phyloP scores from a whole-genome alignment of 768 basidiomycete genomes.

The Rubroboletus pulcherrimus region DNA sequence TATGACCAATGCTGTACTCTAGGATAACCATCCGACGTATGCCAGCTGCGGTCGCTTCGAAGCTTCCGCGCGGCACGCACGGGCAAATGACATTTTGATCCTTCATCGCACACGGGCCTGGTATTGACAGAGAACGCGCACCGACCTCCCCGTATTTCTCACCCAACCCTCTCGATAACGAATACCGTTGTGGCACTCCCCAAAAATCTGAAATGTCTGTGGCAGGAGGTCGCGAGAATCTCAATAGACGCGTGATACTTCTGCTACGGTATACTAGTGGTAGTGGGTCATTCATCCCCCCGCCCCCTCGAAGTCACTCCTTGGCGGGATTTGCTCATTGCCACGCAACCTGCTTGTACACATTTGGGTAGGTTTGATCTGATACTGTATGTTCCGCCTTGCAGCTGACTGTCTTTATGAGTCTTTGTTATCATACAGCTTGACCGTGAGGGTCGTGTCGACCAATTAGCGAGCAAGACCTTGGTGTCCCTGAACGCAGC shows the following conservation, averaged over 20 bases:
- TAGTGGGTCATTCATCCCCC: not conserved
- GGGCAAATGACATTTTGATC: not conserved
- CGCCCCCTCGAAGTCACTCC: not conserved
- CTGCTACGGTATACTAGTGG: not conserved
- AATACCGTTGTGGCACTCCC: conserved; percentile 3
- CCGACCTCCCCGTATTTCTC: not conserved
- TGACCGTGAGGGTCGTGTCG: not conserved
- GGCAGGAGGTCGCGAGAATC: not conserved
- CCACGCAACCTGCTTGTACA: not conserved
- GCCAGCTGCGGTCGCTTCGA: not conserved
- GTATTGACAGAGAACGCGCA: not conserved
- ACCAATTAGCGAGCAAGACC: not conserved
- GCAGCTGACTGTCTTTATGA: not conserved
- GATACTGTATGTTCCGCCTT: not conserved
- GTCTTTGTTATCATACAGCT: not conserved
- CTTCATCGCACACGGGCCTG: not conserved
- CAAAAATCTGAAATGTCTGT: conserved; percentile 3
- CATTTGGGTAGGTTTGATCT: not conserved
- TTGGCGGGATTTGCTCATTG: not conserved
- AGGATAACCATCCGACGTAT: conserved; percentile 1
- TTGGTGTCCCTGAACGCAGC: not conserved
- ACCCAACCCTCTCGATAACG: not conserved
- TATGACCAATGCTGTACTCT: conserved; percentile 11
- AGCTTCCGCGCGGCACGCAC: not conserved
- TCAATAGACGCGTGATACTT: not conserved